These are phyloP conservation scores for Malus asiatica DNA, from an alignment of 306 rosid genomes.

Conservation along the genomic window DNA sequence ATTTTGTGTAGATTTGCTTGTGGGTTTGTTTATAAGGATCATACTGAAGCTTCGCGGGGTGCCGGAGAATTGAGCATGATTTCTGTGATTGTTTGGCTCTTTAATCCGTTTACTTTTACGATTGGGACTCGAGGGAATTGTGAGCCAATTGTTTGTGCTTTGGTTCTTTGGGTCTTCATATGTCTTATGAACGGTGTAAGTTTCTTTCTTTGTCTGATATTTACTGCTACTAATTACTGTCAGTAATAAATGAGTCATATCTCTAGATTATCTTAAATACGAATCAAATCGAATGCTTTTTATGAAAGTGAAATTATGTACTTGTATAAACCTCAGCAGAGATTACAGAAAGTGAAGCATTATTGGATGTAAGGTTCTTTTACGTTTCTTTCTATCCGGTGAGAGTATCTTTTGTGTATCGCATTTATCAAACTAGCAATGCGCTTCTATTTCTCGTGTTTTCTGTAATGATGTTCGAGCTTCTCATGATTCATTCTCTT, in stretches of 20 bases:
- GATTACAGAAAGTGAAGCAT: not conserved
- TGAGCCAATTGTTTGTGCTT: slow-evolving; percentile 87
- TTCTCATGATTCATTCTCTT: not conserved
- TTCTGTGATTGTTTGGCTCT: slow-evolving; percentile 73
- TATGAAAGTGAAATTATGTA: not conserved
- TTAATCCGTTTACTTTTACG: slow-evolving; percentile 90
- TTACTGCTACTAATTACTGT: not conserved
- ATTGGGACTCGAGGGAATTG: slow-evolving; percentile 93
- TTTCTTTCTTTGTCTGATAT: slow-evolving; percentile 19
- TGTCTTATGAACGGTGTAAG: slow-evolving; percentile 88
- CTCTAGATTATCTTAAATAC: not conserved
- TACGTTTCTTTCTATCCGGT: not conserved
- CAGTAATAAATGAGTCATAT: not conserved
- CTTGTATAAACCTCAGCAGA: not conserved
- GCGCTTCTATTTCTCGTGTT: not conserved
- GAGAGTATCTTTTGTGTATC: not conserved
- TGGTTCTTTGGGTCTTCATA: slow-evolving; percentile 68
- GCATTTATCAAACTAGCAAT: not conserved
- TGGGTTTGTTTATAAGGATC: slow-evolving; percentile 61
- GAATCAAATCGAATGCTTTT: not conserved
- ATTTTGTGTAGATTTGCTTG: slow-evolving; percentile 66
- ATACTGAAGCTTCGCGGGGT: slow-evolving; percentile 75
- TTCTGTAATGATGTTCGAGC: not conserved
- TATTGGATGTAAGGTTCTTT: not conserved
- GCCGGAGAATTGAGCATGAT: slow-evolving; percentile 49